phyloP scores from a whole-genome alignment of 805 yeast species.

The Metschnikowia lochheadii region DNA sequence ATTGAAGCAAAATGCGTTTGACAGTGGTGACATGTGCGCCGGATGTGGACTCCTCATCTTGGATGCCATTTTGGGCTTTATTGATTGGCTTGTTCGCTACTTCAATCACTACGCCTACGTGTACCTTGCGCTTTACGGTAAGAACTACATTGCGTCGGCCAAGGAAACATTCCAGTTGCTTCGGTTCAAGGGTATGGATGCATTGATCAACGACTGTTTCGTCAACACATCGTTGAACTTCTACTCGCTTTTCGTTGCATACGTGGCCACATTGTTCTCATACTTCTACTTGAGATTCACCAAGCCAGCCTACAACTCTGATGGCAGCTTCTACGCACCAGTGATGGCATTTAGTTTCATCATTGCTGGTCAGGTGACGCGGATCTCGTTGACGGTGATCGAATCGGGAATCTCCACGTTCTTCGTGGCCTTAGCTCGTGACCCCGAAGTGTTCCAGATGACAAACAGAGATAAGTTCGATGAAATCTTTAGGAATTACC shows the following conservation, averaged over 20 bases:
- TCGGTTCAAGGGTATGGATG: conserved; percentile 77
- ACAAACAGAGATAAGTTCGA: conserved; percentile 67
- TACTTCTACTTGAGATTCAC: conserved; percentile 66
- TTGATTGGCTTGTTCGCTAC: conserved; percentile 79
- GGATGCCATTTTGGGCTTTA: conserved; percentile 55
- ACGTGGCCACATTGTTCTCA: conserved; percentile 54
- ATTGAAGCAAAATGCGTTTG: conserved; percentile 49
- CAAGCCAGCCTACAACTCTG: conserved; percentile 56
- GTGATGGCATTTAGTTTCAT: conserved; percentile 70
- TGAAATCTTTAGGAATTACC: conserved; percentile 60
- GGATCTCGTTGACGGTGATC: conserved; percentile 67
- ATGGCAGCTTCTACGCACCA: conserved; percentile 64
- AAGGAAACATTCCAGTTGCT: conserved; percentile 78
- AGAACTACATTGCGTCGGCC: conserved; percentile 68
- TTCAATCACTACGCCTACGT: conserved; percentile 90
- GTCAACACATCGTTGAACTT: conserved; percentile 76
- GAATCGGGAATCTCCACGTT: conserved; percentile 81
- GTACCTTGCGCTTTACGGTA: conserved; percentile 83
- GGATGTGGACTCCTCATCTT: conserved; percentile 51
- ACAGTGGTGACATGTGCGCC: conserved; percentile 49
- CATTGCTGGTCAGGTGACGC: conserved; percentile 71
- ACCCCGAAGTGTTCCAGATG: conserved; percentile 76
- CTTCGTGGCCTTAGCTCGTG: conserved; percentile 76
- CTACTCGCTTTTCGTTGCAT: conserved; percentile 68
- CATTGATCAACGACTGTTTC: conserved; percentile 78